phyloP scores from a whole-genome alignment of 306 rosid genomes.

The Sechiopsis laciniata region DNA sequence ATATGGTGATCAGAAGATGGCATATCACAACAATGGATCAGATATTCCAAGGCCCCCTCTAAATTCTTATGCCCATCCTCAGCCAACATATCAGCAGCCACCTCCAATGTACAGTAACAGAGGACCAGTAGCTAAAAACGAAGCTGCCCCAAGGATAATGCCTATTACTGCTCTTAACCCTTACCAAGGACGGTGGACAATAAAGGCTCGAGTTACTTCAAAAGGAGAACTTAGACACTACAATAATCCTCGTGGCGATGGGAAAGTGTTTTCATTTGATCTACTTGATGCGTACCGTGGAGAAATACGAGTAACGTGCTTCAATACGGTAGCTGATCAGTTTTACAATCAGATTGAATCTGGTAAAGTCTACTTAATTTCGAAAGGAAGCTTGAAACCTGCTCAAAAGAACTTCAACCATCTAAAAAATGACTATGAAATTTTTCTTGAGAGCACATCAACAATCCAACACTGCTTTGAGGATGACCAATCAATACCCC shows the following conservation, averaged over 20 bases:
- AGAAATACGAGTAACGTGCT: slow-evolving; percentile 84
- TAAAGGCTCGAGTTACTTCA: slow-evolving; percentile 85
- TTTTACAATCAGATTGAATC: slow-evolving; percentile 61
- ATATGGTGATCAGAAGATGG: slow-evolving; percentile 47
- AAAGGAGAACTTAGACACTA: slow-evolving; percentile 70
- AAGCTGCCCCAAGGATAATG: slow-evolving; percentile 65
- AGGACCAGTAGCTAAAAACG: slow-evolving; percentile 67
- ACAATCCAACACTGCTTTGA: slow-evolving; percentile 56
- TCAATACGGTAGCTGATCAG: slow-evolving; percentile 75
- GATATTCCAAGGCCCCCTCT: slow-evolving; percentile 40
- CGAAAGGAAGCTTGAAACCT: slow-evolving; percentile 62
- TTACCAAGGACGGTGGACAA: slow-evolving; percentile 67
- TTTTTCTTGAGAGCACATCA: slow-evolving; percentile 55
- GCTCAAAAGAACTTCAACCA: slow-evolving; percentile 69
- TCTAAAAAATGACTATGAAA: slow-evolving; percentile 61
- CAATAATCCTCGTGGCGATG: slow-evolving; percentile 71
- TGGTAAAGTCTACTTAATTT: slow-evolving; percentile 65
- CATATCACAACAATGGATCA: slow-evolving; percentile 36
- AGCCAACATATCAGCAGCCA: slow-evolving; percentile 53
- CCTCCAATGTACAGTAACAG: slow-evolving; percentile 58
- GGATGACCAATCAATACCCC: slow-evolving; percentile 65
- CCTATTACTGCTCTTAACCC: slow-evolving; percentile 76
- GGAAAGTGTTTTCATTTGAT: slow-evolving; percentile 88
- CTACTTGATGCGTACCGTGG: slow-evolving; percentile 76
- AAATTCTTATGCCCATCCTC: slow-evolving; percentile 45